Percentiles rank a stretch among this genome's conserved stretches.
Evolutionary conservation across 148 eudicot genomes (phyloP).

Genomic region (Salicornia ramosissima): DNA sequence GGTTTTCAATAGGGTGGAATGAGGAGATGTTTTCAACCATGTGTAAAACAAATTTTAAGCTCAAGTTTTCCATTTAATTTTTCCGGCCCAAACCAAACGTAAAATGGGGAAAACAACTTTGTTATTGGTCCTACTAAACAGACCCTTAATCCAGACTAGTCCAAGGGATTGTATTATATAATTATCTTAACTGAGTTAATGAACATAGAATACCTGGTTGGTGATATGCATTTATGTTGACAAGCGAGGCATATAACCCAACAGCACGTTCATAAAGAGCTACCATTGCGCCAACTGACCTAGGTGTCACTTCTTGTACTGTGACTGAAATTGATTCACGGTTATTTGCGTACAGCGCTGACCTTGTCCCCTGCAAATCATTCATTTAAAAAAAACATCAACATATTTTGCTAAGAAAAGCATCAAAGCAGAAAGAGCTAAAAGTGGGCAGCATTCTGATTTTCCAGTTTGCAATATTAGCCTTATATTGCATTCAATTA

Average conservation of each 20-base stretch:
- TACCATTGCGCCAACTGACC: slow-evolving; percentile 88
- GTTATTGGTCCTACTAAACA: too few species aligned
- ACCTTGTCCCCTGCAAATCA: slow-evolving; percentile 82
- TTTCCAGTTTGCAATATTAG: background rate
- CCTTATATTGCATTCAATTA: background rate
- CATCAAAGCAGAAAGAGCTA: background rate
- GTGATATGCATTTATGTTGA: slow-evolving; percentile 94
- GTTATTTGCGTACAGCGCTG: slow-evolving; percentile 87
- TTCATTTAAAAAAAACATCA: slow-evolving; percentile 16
- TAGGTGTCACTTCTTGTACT: slow-evolving; percentile 94
- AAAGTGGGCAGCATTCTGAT: background rate
- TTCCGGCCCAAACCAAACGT: too few species aligned
- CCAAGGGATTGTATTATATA: background rate
- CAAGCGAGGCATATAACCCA: slow-evolving; percentile 85
- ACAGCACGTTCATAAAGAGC: slow-evolving; percentile 98
- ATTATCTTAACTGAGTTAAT: background rate
- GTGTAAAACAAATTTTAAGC: too few species aligned
- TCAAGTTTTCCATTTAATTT: too few species aligned
- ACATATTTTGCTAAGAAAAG: background rate
- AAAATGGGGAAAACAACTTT: too few species aligned
- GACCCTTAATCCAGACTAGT: background rate
- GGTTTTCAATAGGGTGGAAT: too few species aligned
- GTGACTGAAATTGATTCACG: slow-evolving; percentile 94
- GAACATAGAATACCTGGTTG: slow-evolving; percentile 68
- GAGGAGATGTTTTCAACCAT: too few species aligned